Percentiles rank a stretch among this genome's conserved stretches.
Conservation (phyloP, 1,284 basidiomycete genomes). For the Pascua sp. region DNA sequence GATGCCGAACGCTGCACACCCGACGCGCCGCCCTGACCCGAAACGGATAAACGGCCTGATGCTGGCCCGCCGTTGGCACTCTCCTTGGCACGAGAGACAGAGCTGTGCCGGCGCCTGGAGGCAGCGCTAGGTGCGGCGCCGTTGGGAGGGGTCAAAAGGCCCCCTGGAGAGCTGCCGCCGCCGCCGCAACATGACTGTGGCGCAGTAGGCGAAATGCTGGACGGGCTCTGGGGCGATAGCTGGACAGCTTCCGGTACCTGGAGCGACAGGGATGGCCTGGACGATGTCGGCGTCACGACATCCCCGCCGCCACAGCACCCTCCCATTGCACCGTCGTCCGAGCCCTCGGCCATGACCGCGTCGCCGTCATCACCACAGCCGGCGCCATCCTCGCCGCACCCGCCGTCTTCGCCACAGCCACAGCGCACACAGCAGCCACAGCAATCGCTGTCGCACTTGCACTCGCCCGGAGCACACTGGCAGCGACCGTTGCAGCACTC, state of each 20-base stretch:
- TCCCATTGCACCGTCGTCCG: background rate
- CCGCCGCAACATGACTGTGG: too few relatives aligned
- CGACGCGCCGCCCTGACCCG: background rate
- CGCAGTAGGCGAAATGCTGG: too few relatives aligned
- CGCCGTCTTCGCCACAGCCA: slow-evolving; percentile 34
- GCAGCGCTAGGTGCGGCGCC: background rate
- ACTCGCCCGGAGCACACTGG: slow-evolving; percentile 45
- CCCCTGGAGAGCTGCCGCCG: too few relatives aligned
- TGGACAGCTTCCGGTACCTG: too few relatives aligned
- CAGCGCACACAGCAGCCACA: slow-evolving; percentile 49
- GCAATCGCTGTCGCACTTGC: slow-evolving; percentile 47
- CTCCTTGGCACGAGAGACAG: slow-evolving; percentile 21
- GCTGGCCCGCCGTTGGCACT: slow-evolving; percentile 4
- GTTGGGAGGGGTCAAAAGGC: slow-evolving; percentile 9
- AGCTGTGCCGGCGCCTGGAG: slow-evolving; percentile 11
- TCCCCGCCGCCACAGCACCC: slow-evolving; percentile 9
- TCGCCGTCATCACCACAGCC: slow-evolving; percentile 26
- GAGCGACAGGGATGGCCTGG: slow-evolving; percentile 4
- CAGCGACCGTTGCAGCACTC: slow-evolving; percentile 51
- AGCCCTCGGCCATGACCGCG: slow-evolving; percentile 16
- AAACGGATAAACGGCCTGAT: background rate
- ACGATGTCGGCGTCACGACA: background rate
- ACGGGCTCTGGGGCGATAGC: too few relatives aligned
- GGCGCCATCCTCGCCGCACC: too few relatives aligned
- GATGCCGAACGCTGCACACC: slow-evolving; percentile 26